Conservation (phyloP, 805 yeast species). For the Ogataea pini region DNA sequence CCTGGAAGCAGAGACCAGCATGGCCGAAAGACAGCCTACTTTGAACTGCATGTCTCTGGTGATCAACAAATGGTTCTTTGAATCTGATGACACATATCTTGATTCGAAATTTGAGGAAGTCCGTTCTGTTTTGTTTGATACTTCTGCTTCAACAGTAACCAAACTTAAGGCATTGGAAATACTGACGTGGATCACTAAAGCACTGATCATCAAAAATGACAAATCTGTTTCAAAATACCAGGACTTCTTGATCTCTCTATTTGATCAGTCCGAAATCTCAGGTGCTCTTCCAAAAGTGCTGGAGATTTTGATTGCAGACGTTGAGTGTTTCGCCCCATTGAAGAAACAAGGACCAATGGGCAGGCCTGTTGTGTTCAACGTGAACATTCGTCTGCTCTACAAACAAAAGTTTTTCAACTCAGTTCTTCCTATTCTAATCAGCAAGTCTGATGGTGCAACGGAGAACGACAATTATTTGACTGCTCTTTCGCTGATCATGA, state of each 20-base stretch:
- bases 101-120: constrained; percentile 13
- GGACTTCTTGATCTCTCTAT: constrained; percentile 36
- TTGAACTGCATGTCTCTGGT: constrained; percentile 56
- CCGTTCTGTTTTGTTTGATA: not conserved
- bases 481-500: constrained; percentile 66
- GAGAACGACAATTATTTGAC: constrained; percentile 52
- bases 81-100: constrained; percentile 14
- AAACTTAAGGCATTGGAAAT: constrained; percentile 48
- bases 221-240: constrained; percentile 36
- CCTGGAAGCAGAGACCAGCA: constrained; percentile 24
- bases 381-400: constrained; percentile 66
- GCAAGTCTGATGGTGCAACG: constrained; percentile 39
- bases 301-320: constrained; percentile 67
- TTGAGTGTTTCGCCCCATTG: constrained; percentile 55
- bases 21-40: constrained; percentile 50
- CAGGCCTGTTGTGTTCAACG: constrained; percentile 42
- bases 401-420: constrained; percentile 77
- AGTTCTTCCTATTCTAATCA: constrained; percentile 56
- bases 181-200: constrained; percentile 71
- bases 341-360: constrained; percentile 30
- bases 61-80: constrained; percentile 54
- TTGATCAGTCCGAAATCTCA: constrained; percentile 39
- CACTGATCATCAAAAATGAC: constrained; percentile 61
- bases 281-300: constrained; percentile 52
- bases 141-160: constrained; percentile 8